A percentile compares a stretch with the other conserved stretches of the same genome.
phyloP scores from a whole-genome alignment of 768 basidiomycete species.

The Rhizopogon rudus region DNA sequence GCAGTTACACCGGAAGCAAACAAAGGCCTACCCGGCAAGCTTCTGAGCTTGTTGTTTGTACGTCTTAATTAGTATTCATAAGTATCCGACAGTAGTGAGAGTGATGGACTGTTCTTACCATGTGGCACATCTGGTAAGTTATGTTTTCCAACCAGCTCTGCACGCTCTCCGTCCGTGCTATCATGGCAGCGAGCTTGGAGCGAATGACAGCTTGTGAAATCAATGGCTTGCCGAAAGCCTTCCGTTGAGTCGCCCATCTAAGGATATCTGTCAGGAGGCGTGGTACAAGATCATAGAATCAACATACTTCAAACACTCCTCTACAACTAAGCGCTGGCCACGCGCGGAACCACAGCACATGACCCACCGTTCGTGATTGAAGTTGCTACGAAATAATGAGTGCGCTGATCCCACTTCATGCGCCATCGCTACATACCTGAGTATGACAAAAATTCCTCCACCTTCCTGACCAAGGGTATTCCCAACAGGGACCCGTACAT shows the following conservation, averaged over 20 bases:
- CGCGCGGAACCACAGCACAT: conserved; percentile 79
- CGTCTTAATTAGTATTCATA: conserved; percentile 28
- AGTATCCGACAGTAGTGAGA: background rate
- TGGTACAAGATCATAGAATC: background rate
- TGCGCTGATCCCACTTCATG: background rate
- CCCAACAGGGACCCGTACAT: conserved; percentile 81
- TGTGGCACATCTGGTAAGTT: conserved; percentile 84
- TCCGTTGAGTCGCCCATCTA: conserved; percentile 84
- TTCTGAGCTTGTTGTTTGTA: conserved; percentile 71
- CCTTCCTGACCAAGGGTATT: conserved; percentile 71
- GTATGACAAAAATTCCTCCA: conserved; percentile 57
- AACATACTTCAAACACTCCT: conserved; percentile 76
- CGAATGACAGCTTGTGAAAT: conserved; percentile 84
- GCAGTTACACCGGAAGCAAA: background rate
- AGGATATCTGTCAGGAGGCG: background rate
- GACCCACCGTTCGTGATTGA: conserved; percentile 94
- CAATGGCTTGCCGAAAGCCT: conserved; percentile 88
- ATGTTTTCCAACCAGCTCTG: conserved; percentile 87
- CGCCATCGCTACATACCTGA: conserved; percentile 32
- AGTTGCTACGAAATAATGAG: conserved; percentile 51
- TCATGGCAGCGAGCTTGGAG: conserved; percentile 85
- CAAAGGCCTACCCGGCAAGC: conserved; percentile 58
- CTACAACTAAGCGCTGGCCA: conserved; percentile 61
- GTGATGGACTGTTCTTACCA: conserved; percentile 36
- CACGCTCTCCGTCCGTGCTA: conserved; percentile 72